phyloP scores from a whole-genome alignment of 768 basidiomycete genomes.

The Tephrocybe sp. region DNA sequence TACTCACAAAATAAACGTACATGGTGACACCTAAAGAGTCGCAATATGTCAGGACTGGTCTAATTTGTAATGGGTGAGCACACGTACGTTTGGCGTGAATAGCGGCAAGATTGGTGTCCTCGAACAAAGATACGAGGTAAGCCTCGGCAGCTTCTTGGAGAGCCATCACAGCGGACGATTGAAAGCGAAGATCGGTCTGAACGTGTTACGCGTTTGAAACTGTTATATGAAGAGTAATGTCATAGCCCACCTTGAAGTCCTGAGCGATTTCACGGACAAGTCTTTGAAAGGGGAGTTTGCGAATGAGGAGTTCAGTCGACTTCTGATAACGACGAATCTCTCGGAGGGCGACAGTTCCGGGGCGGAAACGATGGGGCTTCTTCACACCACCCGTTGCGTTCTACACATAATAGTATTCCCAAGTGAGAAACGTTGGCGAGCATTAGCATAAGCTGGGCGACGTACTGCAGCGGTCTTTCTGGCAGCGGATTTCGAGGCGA shows the following conservation, averaged over 20 bases:
- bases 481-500: conserved; percentile 18
- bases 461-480: conserved; percentile 15
- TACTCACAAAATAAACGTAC: conserved; percentile 15
- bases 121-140: conserved; percentile 21
- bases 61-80: background rate
- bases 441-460: background rate
- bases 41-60: too few relatives aligned
- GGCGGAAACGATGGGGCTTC: conserved; percentile 62
- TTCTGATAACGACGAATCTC: conserved; percentile 84
- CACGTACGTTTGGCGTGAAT: conserved; percentile 22
- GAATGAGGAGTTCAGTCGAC: conserved; percentile 81
- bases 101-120: conserved; percentile 22
- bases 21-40: conserved; percentile 19
- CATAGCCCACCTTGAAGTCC: conserved; percentile 58
- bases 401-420: background rate
- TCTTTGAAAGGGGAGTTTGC: conserved; percentile 85
- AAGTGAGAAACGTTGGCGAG: background rate
- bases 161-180: conserved; percentile 22
- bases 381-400: conserved; percentile 18
- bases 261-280: conserved; percentile 75
- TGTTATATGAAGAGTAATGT: conserved; percentile 2
- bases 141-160: conserved; percentile 23
- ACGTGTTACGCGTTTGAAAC: background rate
- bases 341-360: conserved; percentile 83
- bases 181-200: conserved; percentile 24